Evolutionary conservation across 2,329 filamentous ascomycete genomes (phyloP), one percentile per base, ranked within the genome.

Genomic region (Fusarium sp.): DNA sequence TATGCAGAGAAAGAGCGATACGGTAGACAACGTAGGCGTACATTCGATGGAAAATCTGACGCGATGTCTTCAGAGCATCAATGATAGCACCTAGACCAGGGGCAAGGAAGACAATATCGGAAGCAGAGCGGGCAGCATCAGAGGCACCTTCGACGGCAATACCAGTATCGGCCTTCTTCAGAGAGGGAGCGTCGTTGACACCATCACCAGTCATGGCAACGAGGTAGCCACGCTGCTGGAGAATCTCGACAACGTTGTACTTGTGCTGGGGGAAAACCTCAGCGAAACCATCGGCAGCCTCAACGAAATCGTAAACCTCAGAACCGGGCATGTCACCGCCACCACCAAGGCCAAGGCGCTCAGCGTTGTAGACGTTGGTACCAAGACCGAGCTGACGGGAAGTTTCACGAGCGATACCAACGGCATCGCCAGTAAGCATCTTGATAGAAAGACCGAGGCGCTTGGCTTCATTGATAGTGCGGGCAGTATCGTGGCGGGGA

Each of bases 201-300:
- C 92, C 92, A 70, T 96, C 93, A 83, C 92, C 92, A 78, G 92
- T 97, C 93, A 97, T 96, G 76, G 92, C 93, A 79, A 96, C 92
- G 36, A 96, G 86, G 79, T 96, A 93, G 67, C 92, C 92, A 86
- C 92, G 91, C 81, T 94, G 90, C 80, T 96, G 92, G 46, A 96
- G 86, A 73, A 96, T 96, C 79, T 96, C 92, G 70, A 96, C 92
- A 46, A 70, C 68, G 17, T 70, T 70, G 57, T 70, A 96, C 84
- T 96, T 96, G 85, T 96, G 92, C 80, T 96, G 91, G 70, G 92
- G 92, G 84, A 95, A 96, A 55, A 96, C 92, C 76, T 96, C 92
- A 66, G 93, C 92, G 78, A 96, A 96, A 80, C 92, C 93, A 84
- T 96, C 92, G 61, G 92, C 93, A 81, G 90, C 92, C 83, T 96